Evolutionary conservation across 352 stramenopile species (phyloP), one percentile per base, ranked within the genome.

Genomic region (Aphanomyces astaci): DNA sequence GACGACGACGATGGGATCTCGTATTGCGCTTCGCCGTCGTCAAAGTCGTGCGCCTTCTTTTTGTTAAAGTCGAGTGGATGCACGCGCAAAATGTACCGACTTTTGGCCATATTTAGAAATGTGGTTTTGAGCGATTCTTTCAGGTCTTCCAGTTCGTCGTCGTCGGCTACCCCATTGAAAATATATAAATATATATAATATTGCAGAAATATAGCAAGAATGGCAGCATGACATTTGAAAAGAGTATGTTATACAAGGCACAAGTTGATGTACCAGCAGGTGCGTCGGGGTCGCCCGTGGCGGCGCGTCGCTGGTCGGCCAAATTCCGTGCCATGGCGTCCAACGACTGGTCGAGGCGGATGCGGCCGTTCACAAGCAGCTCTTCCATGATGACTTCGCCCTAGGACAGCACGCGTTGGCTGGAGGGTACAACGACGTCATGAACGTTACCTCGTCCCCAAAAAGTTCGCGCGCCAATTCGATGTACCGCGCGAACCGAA

Each of bases 31-130:
- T 68, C 62, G 51, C 39, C 62, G n/a, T 15, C 40, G 17, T 46
- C 25, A 11, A 28, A 69, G 48, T 82, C 79, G 48, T 90, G 79
- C 0, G 74, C 72, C 59, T 89, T 79, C 0, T 75, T 78, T 31
- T 89, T 65, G 63, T 84, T 90, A 57, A 95, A 74, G 57, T 94
- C 83, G 13, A 95, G 66, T 48, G 87, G 87, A 60, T 95, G 86
- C 45, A 95, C 87, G 11, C 87, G 82, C 30, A 82, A 82, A 59
- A 95, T 89, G 75, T 90, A 94, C 54, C 87, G 80, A 72, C 90
- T 90, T 73, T 95, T 95, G 68, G 86, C 86, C 87, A 95, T 94
- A 46, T 95, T 81, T 30, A 94, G 78, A 69, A 95, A 94, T n/a
- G 74, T 72, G 17, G 82, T 71, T 31, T 79, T 83, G 53, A 95